These are phyloP conservation scores for Dalbergia cultrata DNA, from an alignment of 306 rosid species.

Conservation along the genomic window DNA sequence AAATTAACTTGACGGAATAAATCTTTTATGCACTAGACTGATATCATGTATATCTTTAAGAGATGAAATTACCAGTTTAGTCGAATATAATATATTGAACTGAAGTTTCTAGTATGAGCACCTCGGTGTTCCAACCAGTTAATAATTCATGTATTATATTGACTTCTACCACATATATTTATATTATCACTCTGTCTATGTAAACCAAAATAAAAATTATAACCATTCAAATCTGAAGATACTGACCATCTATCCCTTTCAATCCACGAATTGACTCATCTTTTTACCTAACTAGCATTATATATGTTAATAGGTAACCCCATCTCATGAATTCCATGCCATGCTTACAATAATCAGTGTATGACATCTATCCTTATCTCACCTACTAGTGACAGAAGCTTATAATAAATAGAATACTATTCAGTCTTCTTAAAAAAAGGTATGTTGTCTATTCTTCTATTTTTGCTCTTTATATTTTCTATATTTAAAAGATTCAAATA, in stretches of 20 bases:
- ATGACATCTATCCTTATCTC: background rate
- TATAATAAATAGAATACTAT: background rate
- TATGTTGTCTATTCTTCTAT: background rate
- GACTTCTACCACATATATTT: background rate
- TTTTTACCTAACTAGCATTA: constrained; percentile 21
- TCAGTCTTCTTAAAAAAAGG: background rate
- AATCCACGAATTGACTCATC: background rate
- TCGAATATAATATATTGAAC: too few relatives aligned
- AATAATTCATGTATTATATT: constrained; percentile 3
- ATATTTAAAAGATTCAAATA: background rate
- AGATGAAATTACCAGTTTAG: too few relatives aligned
- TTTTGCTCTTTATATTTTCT: too few relatives aligned
- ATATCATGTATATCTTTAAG: too few relatives aligned
- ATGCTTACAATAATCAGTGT: constrained; percentile 12
- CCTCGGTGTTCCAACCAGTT: background rate
- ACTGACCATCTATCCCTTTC: constrained; percentile 1
- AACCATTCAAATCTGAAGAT: background rate
- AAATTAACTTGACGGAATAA: too few relatives aligned
- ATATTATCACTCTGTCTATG: background rate
- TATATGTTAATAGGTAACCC: background rate
- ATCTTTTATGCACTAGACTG: too few relatives aligned
- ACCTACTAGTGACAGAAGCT: background rate
- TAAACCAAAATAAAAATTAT: background rate
- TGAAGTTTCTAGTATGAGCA: too few relatives aligned
- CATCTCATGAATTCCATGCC: constrained; percentile 14